phyloP scores from a whole-genome alignment of 2,329 filamentous ascomycete species.

The Fusarium irregulare region DNA sequence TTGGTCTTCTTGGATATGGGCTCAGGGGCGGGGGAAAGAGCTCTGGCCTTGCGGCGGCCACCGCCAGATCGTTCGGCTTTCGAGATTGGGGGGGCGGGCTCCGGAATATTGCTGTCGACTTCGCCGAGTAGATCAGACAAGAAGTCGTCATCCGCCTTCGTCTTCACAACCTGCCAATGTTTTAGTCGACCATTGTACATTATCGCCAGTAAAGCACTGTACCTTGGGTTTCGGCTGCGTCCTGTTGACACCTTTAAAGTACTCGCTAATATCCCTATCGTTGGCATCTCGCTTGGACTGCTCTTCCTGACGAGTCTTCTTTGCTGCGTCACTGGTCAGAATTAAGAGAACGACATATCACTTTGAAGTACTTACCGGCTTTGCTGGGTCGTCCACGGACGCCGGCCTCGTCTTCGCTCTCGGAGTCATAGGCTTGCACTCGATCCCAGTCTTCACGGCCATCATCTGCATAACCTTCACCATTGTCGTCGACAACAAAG shows the following conservation, averaged over 20 bases:
- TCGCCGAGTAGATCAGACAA: conserved; percentile 86
- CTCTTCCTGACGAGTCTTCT: conserved; percentile 89
- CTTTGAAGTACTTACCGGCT: conserved; percentile 55
- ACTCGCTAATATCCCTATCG: conserved; percentile 92
- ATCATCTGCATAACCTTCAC: conserved; percentile 95
- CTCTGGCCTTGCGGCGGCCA: conserved; percentile 81
- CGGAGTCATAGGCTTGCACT: conserved; percentile 74
- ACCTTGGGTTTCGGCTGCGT: conserved; percentile 85
- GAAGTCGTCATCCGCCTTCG: conserved; percentile 90
- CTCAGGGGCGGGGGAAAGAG: conserved; percentile 77
- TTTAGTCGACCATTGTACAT: neutral
- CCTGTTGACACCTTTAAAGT: conserved; percentile 81
- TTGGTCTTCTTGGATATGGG: conserved; percentile 68
- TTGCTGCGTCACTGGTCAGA: conserved; percentile 64
- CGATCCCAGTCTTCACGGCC: conserved; percentile 95
- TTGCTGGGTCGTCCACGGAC: conserved; percentile 62
- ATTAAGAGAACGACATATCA: neutral
- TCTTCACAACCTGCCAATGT: conserved; percentile 72
- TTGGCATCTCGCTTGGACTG: conserved; percentile 86
- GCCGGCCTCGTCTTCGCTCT: conserved; percentile 69
- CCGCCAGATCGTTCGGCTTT: conserved; percentile 77
- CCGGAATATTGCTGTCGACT: conserved; percentile 79
- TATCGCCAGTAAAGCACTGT: conserved; percentile 11
- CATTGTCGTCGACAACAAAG: conserved; percentile 98
- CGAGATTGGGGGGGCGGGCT: conserved; percentile 65